Evolutionary conservation across 225 moss, liverwort and hornwort species (phyloP).

Genomic region (Climacium dendroides): DNA sequence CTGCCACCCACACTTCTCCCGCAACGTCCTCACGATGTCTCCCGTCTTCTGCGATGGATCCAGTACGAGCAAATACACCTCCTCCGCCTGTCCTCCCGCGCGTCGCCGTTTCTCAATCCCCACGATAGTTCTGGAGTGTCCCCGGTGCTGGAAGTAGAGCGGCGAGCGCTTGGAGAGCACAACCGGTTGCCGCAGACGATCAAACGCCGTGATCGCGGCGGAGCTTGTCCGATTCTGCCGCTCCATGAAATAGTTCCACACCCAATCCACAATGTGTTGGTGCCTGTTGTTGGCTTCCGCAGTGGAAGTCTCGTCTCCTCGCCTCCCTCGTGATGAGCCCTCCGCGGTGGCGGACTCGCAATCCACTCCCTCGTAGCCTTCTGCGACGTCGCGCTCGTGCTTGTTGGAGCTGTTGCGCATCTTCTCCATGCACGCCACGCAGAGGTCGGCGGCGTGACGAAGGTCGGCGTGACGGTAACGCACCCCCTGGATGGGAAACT

Average conservation of each 20-base stretch:
- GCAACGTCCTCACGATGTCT: slow-evolving; percentile 32
- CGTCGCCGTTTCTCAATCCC: slow-evolving; percentile 58
- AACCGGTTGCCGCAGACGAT: slow-evolving; percentile 30
- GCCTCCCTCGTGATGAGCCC: not conserved
- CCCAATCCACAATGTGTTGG: slow-evolving; percentile 66
- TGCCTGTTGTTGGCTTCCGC: slow-evolving; percentile 13
- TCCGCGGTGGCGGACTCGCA: not conserved
- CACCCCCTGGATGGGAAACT: slow-evolving; percentile 21
- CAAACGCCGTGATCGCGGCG: slow-evolving; percentile 2
- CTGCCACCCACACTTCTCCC: slow-evolving; percentile 51
- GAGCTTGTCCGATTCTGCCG: slow-evolving; percentile 4
- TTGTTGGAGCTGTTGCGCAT: slow-evolving; percentile 9
- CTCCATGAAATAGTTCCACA: slow-evolving; percentile 72
- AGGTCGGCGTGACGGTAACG: slow-evolving; percentile 11
- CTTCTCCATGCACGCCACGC: slow-evolving; percentile 38
- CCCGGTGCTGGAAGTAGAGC: slow-evolving; percentile 67
- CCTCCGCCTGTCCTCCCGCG: slow-evolving; percentile 14
- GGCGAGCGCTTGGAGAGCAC: slow-evolving; percentile 55
- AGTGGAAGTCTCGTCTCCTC: not conserved
- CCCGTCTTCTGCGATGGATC: slow-evolving; percentile 65
- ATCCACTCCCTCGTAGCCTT: slow-evolving; percentile 24
- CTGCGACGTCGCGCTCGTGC: slow-evolving; percentile 16
- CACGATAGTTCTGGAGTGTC: slow-evolving; percentile 74
- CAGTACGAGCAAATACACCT: slow-evolving; percentile 50
- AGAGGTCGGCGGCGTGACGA: slow-evolving; percentile 14